Evolutionary conservation across 2,329 filamentous ascomycete genomes (phyloP), one percentile per base, ranked within the genome.

Genomic region (Colletotrichum sp.): DNA sequence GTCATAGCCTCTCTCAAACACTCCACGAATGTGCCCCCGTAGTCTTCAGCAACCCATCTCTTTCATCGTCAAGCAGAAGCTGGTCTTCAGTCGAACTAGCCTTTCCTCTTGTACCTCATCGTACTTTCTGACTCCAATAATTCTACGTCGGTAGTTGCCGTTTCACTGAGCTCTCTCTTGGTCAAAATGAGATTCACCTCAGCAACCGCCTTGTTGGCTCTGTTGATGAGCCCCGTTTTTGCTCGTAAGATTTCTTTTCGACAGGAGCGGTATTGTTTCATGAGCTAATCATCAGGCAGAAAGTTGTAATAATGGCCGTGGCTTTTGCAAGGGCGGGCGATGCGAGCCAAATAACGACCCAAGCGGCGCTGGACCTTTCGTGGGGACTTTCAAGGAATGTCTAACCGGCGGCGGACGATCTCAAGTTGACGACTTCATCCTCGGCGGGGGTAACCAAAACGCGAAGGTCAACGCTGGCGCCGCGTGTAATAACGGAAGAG

Each of bases 231-330:
- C 36, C 36, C 27, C 8, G 19, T 9, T 6, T 32, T 52, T 13
- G 36, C 64, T 19, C 39, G 64, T 67, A 55, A 22, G 39, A 34
- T n/a, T 13, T 16, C 3, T 13, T 7, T 27, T 5, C 25, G 13
- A 44, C 8, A 25, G 12, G n/a, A 12, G 15, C 34, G 44, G 3
- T 36, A 22, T 27, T 49, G 4, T 8, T 30, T 25, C 11, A 19
- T 8, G 2, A 22, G 44, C 44, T 52, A 52, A 52, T 2, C n/a
- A 25, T 3, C 0, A 52, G 6, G n/a, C n/a, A 65, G 69, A 71
- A 25, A 71, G 69, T 19, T 71, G 59, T n/a, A 65, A 71, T 22
- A 57, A 71, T 22, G 69, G 44, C 5, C 59, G 61, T 8, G 69
- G 59, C 1, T 64, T 65, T n/a, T 64, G 69, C 36, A 64, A 64